Percentiles rank a stretch among this genome's conserved stretches.
Evolutionary conservation across 371 early-diverging fungal species (phyloP).

Genomic region (Mortierella sp.): DNA sequence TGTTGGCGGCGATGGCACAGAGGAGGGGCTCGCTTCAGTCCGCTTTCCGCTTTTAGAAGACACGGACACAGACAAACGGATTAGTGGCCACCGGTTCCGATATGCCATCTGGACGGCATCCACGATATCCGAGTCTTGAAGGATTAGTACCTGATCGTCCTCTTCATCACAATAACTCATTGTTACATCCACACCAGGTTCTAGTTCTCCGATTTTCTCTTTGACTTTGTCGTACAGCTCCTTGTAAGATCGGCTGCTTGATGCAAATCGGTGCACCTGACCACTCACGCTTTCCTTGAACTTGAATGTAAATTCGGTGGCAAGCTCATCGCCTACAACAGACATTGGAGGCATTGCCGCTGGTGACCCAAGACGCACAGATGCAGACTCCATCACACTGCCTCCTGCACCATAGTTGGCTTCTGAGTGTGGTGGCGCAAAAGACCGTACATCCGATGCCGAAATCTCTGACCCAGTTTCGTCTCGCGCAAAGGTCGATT

Average conservation of each 20-base stretch:
- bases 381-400: conserved; percentile 22
- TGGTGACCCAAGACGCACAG: conserved; percentile 48
- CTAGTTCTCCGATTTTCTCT: conserved; percentile 62
- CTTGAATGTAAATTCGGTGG: conserved; percentile 81
- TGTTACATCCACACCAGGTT: conserved; percentile 54
- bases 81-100: conserved; percentile 54
- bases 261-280: conserved; percentile 82
- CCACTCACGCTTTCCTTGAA: conserved; percentile 71
- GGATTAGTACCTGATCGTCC: conserved; percentile 75
- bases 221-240: conserved; percentile 63
- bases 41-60: conserved; percentile 17
- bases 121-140: conserved; percentile 71
- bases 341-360: conserved; percentile 56
- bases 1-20: background rate
- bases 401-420: conserved; percentile 33
- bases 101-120: conserved; percentile 83
- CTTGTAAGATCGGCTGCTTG: conserved; percentile 58
- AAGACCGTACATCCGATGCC: conserved; percentile 43
- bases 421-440: conserved; percentile 47
- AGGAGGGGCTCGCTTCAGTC: background rate
- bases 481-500: conserved; percentile 56
- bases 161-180: conserved; percentile 86
- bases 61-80: conserved; percentile 39
- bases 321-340: conserved; percentile 40
- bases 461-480: conserved; percentile 63